Evolutionary conservation across 208 protist genomes (phyloP).

Genomic region (Strigomonas culicis): DNA sequence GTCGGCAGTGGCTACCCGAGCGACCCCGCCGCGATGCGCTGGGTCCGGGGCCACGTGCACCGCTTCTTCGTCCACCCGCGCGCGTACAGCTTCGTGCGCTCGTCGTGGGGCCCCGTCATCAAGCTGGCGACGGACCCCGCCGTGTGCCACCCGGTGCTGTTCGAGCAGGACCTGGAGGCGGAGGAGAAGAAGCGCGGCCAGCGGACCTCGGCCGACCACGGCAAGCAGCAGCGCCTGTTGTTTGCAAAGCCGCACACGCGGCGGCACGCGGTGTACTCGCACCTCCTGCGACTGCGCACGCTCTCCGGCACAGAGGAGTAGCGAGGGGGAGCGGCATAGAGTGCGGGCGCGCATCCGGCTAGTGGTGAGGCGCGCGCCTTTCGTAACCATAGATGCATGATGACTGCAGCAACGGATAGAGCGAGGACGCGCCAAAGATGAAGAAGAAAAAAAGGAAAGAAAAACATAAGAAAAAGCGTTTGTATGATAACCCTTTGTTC

Average conservation of each 20-base stretch:
- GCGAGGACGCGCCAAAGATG: no score
- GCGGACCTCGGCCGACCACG: constrained; percentile 18
- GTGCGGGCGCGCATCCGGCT: no score
- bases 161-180: constrained; percentile 54
- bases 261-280: constrained; percentile 4
- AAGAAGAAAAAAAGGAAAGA: no score
- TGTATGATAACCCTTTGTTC: neutral
- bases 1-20: constrained; percentile 81
- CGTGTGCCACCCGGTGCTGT: constrained; percentile 58
- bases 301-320: neutral
- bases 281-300: neutral
- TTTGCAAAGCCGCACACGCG: constrained; percentile 60
- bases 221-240: constrained; percentile 40
- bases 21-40: constrained; percentile 66
- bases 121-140: constrained; percentile 41
- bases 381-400: no score
- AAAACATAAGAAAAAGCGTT: neutral
- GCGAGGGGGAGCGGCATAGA: no score
- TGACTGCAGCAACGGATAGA: no score
- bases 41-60: constrained; percentile 68
- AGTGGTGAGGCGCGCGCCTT: no score
- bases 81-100: constrained; percentile 56
- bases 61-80: constrained; percentile 67
- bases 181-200: constrained; percentile 17
- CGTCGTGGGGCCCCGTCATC: constrained; percentile 72